Base-by-base conservation (phyloP, 2,329 filamentous ascomycete genomes). In the Apiospora pterosperma region DNA sequence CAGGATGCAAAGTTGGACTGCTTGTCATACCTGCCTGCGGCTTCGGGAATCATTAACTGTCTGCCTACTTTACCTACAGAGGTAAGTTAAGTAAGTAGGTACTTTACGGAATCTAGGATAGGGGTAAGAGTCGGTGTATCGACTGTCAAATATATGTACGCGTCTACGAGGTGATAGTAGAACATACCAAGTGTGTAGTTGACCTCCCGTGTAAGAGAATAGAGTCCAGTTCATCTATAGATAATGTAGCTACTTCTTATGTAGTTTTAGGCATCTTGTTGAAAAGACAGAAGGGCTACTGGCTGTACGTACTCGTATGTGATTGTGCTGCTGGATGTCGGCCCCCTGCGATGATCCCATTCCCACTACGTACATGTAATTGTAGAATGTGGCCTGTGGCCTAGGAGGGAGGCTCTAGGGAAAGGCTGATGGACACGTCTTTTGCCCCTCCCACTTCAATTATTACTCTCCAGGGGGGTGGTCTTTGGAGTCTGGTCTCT, bases 341-440 rank as follows among this genome's bases (percentile, higher is more conserved):
- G 48, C 28, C 48, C 48, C 48, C 48, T 55, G 48, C 48, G 48
- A 55, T 55, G 48, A 55, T 55, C 48, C 48, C 48, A 55, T 55
- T 55, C 48, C 11, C 25, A 55, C 48, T 55, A 55, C n/a, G 28
- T 5, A 14, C 7, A 6, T 19, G 5, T 41, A 41, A 55, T n/a
- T n/a, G n/a, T n/a, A n/a, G n/a, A n/a, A n/a, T n/a, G n/a, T n/a
- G n/a, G n/a, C n/a, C n/a, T n/a, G n/a, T n/a, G n/a, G n/a, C n/a
- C n/a, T n/a, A n/a, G n/a, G n/a, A n/a, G n/a, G 25, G 48, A 55
- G 48, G 48, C 48, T 55, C 48, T 55, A n/a, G 48, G 48, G 28
- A 55, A 55, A 55, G 48, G 48, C 48, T 55, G 48, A 55, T 31
- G 48, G 48, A 55, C 48, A 34, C 48, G 25, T 34, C 19, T 55